Percentiles rank a stretch among this genome's conserved stretches.
These are phyloP conservation scores for Neurospora pannonica DNA, from an alignment of 495 filamentous ascomycete genomes.

Conservation along the genomic window DNA sequence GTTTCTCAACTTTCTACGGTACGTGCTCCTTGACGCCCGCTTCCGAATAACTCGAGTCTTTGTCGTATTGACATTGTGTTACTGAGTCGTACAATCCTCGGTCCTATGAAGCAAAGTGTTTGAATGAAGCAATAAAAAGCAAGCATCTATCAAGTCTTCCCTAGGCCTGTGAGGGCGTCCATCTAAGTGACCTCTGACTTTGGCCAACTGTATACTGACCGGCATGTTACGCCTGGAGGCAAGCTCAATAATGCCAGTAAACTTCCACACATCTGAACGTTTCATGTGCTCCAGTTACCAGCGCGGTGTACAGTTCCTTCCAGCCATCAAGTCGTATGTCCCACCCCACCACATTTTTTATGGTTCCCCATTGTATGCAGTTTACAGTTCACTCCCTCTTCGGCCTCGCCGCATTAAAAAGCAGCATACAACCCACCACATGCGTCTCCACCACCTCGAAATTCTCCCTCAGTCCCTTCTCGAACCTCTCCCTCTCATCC, in stretches of 20 bases:
- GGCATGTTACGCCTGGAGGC: not conserved
- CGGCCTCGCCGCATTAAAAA: not conserved
- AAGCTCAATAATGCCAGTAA: not conserved
- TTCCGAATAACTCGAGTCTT: not conserved
- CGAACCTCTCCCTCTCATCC: slow-evolving; percentile 23
- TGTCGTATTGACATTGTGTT: not conserved
- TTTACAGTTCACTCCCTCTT: not conserved
- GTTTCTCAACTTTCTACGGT: not conserved
- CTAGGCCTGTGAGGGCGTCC: not conserved
- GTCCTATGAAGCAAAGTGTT: not conserved
- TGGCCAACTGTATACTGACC: not conserved
- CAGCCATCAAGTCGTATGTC: not conserved
- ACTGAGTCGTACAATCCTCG: not conserved
- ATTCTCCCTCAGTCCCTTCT: slow-evolving; percentile 19
- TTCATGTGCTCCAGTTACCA: not conserved
- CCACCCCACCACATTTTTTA: not conserved
- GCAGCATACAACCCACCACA: slow-evolving; percentile 10
- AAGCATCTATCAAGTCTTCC: not conserved
- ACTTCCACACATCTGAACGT: not conserved
- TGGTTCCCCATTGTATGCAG: not conserved
- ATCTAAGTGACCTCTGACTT: not conserved
- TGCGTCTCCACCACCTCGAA: slow-evolving; percentile 23
- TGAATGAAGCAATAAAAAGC: not conserved
- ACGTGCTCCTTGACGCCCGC: not conserved
- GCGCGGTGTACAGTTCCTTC: not conserved